A percentile compares a stretch with the other conserved stretches of the same genome.
phyloP scores from a whole-genome alignment of 345 rosid species.

The Rhizophora apiculata region DNA sequence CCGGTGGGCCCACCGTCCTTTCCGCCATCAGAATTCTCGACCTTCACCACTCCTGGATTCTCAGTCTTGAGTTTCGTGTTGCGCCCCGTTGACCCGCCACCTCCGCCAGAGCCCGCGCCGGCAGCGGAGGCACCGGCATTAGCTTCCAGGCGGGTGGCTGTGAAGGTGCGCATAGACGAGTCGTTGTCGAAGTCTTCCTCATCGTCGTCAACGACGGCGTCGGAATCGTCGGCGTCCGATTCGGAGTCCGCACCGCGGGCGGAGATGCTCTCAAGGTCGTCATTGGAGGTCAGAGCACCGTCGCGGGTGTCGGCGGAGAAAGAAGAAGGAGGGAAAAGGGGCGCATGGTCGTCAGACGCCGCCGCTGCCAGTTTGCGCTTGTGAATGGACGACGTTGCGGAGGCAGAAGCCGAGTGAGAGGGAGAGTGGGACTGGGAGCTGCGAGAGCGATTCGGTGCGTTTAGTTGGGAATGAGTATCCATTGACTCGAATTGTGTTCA shows the following conservation, averaged over 20 bases:
- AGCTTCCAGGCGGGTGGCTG: constrained; percentile 73
- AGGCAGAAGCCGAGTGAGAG: constrained; percentile 96
- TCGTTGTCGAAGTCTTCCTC: constrained; percentile 82
- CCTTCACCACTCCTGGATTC: constrained; percentile 49
- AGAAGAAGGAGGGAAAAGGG: constrained; percentile 83
- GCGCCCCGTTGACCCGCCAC: constrained; percentile 34
- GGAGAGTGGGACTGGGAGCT: constrained; percentile 90
- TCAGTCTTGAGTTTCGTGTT: constrained; percentile 69
- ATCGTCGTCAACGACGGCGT: constrained; percentile 87
- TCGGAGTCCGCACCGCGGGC: constrained; percentile 80
- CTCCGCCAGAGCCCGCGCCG: constrained; percentile 29
- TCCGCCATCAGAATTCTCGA: constrained; percentile 67
- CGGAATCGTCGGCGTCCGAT: constrained; percentile 85
- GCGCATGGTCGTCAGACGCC: constrained; percentile 71
- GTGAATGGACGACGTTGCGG: constrained; percentile 89
- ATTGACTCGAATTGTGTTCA: constrained; percentile 5
- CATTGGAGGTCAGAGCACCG: constrained; percentile 86
- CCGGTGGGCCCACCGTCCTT: constrained; percentile 54
- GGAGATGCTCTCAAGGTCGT: constrained; percentile 97
- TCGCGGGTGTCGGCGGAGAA: constrained; percentile 94
- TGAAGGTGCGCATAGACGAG: constrained; percentile 86
- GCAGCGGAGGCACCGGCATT: constrained; percentile 31
- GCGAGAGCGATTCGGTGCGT: constrained; percentile 81
- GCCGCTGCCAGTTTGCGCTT: constrained; percentile 86
- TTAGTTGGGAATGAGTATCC: constrained; percentile 64